These are phyloP conservation scores for Kurtzmaniella quercitrusa DNA, from an alignment of 1,139 yeast genomes.

Conservation along the genomic window DNA sequence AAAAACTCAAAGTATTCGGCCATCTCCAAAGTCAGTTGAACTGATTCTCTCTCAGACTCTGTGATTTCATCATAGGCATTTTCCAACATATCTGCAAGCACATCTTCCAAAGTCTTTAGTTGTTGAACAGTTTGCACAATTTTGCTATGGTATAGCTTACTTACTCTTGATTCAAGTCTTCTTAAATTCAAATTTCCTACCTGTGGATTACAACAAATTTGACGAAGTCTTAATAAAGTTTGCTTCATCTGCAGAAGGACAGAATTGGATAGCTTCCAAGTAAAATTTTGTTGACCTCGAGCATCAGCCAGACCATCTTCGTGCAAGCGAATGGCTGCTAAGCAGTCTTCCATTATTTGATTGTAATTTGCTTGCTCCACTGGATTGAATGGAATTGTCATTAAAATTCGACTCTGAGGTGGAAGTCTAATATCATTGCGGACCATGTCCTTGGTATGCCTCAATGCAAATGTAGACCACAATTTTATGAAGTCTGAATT, in stretches of 20 bases:
- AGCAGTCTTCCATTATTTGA: constrained; percentile 55
- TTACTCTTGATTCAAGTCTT: constrained; percentile 20
- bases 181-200: constrained; percentile 43
- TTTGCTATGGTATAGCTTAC: constrained; percentile 8
- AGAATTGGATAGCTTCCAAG: constrained; percentile 47
- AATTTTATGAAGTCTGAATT: constrained; percentile 42
- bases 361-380: constrained; percentile 82
- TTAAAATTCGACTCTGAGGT: constrained; percentile 62
- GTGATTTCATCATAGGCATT: constrained; percentile 47
- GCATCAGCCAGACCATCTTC: constrained; percentile 40
- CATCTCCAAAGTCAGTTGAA: constrained; percentile 41
- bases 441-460: constrained; percentile 86
- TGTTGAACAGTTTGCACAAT: constrained; percentile 23
- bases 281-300: constrained; percentile 33
- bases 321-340: constrained; percentile 58
- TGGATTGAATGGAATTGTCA: constrained; percentile 71
- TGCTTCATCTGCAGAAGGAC: constrained; percentile 46
- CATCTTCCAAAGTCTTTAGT: constrained; percentile 62
- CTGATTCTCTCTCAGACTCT: constrained; percentile 45
- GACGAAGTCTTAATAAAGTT: constrained; percentile 69
- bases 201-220: constrained; percentile 81
- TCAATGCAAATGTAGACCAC: constrained; percentile 50
- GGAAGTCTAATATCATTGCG: constrained; percentile 74
- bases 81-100: constrained; percentile 58
- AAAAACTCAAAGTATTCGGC: constrained; percentile 63